Evolutionary conservation across 2,329 filamentous ascomycete genomes (phyloP), one percentile per base, ranked within the genome.

Genomic region (Talaromyces sp.): DNA sequence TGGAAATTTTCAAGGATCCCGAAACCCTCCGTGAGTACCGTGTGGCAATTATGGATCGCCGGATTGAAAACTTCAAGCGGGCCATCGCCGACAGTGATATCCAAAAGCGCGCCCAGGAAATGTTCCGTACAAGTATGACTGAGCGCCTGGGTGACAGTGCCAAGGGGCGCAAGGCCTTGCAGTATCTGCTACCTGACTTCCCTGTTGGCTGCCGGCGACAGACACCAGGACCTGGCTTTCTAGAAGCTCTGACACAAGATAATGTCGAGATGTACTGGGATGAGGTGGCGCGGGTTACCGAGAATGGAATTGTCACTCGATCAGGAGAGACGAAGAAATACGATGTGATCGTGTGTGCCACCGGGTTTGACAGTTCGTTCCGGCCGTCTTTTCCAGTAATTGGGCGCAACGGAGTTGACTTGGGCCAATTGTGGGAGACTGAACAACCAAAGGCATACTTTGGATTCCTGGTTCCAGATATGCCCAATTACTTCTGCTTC

Each of bases 401-500:
- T 32, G 74, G 72, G 4, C 71, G 71, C 19, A 67, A 69, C 2
- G 76, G 75, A 6, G 62, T 70, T 42, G 75, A 78, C 55, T 72
- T 83, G 10, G 73, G 77, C 33, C 76, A 80, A 60, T 70, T 76
- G 28, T 82, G 80, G 80, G 69, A 72, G 6, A 66, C 73, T 27
- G 71, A 73, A 25, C 57, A 58, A 22, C 69, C 76, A n/a, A 71
- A 74, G 36, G 74, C 73, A 5, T 83, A 83, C 68, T 67, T 82
- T 5, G 78, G 79, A 7, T 65, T 82, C 15, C 75, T 76, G 0
- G 78, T 76, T 4, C 74, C 78, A 0, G 73, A 76, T 3, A 80
- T 81, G 65, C 81, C 81, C 22, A 82, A 82, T 65, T 81, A 74
- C 59, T 74, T 73, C 60, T 72, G 68, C 11, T 69, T 74, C 51